A percentile compares a stretch with the other conserved stretches of the same genome.
Conservation (phyloP, 2,329 filamentous ascomycete species). For the Neocatenulostroma microsporum region DNA sequence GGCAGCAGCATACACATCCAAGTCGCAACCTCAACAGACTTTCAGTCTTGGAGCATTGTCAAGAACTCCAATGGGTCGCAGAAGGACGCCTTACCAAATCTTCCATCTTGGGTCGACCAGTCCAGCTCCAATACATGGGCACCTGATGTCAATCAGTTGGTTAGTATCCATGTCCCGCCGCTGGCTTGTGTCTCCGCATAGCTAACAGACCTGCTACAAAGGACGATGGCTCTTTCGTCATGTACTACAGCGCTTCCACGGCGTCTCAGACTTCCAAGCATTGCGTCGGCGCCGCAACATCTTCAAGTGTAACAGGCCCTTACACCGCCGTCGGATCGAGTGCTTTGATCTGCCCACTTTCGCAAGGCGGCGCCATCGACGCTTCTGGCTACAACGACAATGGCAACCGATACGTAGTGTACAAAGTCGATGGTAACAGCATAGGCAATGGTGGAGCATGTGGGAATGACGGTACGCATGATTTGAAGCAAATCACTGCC, state of each 20-base stretch:
- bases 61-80: constrained; percentile 30
- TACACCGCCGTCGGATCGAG: constrained; percentile 16
- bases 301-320: constrained; percentile 19
- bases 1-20: constrained; percentile 46
- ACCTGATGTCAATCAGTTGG: constrained; percentile 48
- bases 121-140: constrained; percentile 51
- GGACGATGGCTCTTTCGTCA: constrained; percentile 22
- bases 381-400: constrained; percentile 23
- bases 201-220: too few species aligned
- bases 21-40: constrained; percentile 43
- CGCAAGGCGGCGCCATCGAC: constrained; percentile 26
- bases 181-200: too few species aligned
- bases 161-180: too few species aligned
- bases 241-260: constrained; percentile 27
- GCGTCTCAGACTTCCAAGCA: constrained; percentile 18
- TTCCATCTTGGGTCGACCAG: constrained; percentile 44
- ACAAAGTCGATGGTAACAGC: constrained; percentile 27
- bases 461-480: constrained; percentile 18
- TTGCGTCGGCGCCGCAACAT: constrained; percentile 25
- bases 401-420: constrained; percentile 23
- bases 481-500: too few species aligned
- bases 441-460: constrained; percentile 23
- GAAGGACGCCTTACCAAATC: constrained; percentile 47
- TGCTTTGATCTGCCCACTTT: constrained; percentile 22
- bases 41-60: constrained; percentile 41